Percentiles rank a stretch among this genome's conserved stretches.
Conservation (phyloP, 768 basidiomycete genomes). For the Tylopilus cervinicoccineus region DNA sequence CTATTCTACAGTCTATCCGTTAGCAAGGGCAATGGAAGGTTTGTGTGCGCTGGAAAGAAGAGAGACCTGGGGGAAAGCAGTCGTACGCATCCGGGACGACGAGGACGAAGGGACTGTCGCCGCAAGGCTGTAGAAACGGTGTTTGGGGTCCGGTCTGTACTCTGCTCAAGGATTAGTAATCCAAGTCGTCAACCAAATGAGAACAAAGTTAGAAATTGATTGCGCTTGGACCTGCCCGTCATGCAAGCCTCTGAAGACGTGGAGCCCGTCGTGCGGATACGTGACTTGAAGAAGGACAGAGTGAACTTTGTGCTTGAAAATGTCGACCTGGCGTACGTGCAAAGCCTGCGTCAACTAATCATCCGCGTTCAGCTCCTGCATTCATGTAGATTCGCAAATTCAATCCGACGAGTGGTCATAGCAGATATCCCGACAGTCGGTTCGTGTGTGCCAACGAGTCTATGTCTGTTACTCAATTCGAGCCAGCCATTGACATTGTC, state of each 20-base stretch:
- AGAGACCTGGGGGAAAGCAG: constrained; percentile 90
- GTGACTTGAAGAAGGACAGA: constrained; percentile 77
- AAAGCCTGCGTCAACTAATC: background rate
- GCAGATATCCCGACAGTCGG: constrained; percentile 96
- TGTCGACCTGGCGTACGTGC: constrained; percentile 88
- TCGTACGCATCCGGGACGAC: constrained; percentile 62
- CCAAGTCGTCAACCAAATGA: no score
- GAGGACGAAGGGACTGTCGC: constrained; percentile 13
- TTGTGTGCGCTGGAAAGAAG: constrained; percentile 73
- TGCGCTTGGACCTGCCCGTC: constrained; percentile 4
- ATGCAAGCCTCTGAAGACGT: constrained; percentile 37
- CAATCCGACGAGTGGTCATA: constrained; percentile 88
- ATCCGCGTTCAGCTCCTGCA: constrained; percentile 8
- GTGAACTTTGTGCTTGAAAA: constrained; percentile 93
- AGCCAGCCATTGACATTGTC: constrained; percentile 91
- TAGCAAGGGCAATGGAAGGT: constrained; percentile 66
- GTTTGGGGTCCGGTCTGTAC: constrained; percentile 17
- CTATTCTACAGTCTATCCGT: constrained; percentile 64
- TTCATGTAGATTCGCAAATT: constrained; percentile 80
- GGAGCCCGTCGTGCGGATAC: constrained; percentile 76
- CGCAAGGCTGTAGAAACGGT: constrained; percentile 44
- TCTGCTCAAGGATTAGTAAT: background rate
- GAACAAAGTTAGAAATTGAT: no score
- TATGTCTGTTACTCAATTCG: constrained; percentile 2
- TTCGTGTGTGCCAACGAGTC: constrained; percentile 36